phyloP scores from a whole-genome alignment of 345 rosid species.

The Arabidopsis arenosa region DNA sequence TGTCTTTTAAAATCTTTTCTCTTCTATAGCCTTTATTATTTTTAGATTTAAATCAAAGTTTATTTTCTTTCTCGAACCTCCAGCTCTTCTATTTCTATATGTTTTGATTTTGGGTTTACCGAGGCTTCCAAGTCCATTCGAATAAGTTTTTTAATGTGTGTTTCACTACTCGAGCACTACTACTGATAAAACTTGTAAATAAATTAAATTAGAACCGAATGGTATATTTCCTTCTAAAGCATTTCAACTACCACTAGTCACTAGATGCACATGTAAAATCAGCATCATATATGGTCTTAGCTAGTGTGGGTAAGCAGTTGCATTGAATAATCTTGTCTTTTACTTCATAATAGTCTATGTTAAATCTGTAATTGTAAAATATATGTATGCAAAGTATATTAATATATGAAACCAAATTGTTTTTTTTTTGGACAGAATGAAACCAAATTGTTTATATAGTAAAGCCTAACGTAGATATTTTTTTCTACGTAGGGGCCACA shows the following conservation, averaged over 20 bases:
- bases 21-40: not conserved
- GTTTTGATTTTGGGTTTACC: not conserved
- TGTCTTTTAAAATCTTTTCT: not conserved
- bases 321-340: slow-evolving; percentile 9
- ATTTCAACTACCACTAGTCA: not conserved
- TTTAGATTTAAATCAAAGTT: not conserved
- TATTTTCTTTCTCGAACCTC: slow-evolving; percentile 24
- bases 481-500: too few relatives aligned
- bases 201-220: slow-evolving; percentile 10
- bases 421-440: too few relatives aligned
- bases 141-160: not conserved
- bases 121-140: slow-evolving; percentile 21
- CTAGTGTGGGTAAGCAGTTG: slow-evolving; percentile 4
- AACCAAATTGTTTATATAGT: too few relatives aligned
- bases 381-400: too few relatives aligned
- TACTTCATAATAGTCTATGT: slow-evolving; percentile 13
- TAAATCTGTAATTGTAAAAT: not conserved
- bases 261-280: slow-evolving; percentile 18
- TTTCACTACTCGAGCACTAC: slow-evolving; percentile 32
- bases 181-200: not conserved
- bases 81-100: not conserved
- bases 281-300: slow-evolving; percentile 14
- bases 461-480: too few relatives aligned
- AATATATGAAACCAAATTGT: too few relatives aligned
- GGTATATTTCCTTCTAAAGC: not conserved